phyloP scores from a whole-genome alignment of 768 basidiomycete species.

The Cantharellus cinnabarinus region DNA sequence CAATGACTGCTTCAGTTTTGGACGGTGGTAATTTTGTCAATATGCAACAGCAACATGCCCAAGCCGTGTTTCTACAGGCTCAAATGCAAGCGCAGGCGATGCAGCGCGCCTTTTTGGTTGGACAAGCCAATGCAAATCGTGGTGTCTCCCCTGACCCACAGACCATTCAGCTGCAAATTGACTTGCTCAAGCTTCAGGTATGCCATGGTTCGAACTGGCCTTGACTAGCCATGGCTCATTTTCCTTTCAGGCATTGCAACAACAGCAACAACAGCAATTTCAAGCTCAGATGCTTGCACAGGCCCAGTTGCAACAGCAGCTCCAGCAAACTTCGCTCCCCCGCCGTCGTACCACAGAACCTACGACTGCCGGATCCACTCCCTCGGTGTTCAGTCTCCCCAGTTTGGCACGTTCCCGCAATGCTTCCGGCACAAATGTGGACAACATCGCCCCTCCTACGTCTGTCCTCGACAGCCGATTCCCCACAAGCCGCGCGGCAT shows the following conservation, averaged over 20 bases:
- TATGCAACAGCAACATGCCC: conserved; percentile 30
- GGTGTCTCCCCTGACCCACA: conserved; percentile 24
- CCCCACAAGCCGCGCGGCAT: neutral
- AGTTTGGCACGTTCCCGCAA: no score
- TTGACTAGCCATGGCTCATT: conserved; percentile 6
- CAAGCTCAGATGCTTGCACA: conserved; percentile 9
- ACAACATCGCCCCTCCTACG: conserved; percentile 24
- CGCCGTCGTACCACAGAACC: conserved; percentile 38
- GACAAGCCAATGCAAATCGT: neutral
- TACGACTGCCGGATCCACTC: conserved; percentile 53
- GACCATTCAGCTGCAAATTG: conserved; percentile 63
- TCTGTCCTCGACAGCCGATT: conserved; percentile 60
- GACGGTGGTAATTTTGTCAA: conserved; percentile 35
- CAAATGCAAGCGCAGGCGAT: conserved; percentile 25
- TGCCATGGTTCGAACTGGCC: conserved; percentile 16
- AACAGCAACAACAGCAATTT: conserved; percentile 29
- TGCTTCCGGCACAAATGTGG: no score
- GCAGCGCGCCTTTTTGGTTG: conserved; percentile 12
- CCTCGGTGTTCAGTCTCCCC: conserved; percentile 37
- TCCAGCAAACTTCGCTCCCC: conserved; percentile 23
- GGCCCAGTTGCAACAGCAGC: conserved; percentile 4
- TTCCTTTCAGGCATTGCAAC: conserved; percentile 25
- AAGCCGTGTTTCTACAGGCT: conserved; percentile 28
- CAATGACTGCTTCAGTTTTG: conserved; percentile 45
- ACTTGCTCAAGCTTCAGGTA: conserved; percentile 66